Percentiles rank a stretch among this genome's conserved stretches.
phyloP scores from a whole-genome alignment of 495 filamentous ascomycete species.

The Ramalina peruviana region DNA sequence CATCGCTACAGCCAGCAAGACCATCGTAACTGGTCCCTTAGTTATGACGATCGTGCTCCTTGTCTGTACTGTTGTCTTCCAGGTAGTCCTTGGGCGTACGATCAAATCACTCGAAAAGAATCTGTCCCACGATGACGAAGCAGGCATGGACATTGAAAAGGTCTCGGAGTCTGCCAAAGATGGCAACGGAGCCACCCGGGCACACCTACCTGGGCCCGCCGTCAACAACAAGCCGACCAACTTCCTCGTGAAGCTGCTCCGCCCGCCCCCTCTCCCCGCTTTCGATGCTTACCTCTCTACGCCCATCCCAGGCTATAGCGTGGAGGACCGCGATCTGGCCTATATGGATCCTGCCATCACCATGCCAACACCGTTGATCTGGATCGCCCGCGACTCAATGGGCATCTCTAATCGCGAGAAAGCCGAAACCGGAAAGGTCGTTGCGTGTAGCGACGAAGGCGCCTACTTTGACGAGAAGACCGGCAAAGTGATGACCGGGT shows the following conservation, averaged over 20 bases:
- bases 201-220: neutral
- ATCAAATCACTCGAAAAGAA: slow-evolving; percentile 67
- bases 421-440: slow-evolving; percentile 49
- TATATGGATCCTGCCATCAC: slow-evolving; percentile 63
- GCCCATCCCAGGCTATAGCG: slow-evolving; percentile 50
- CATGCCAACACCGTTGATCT: slow-evolving; percentile 51
- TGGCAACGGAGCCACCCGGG: neutral
- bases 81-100: slow-evolving; percentile 62
- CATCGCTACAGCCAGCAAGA: slow-evolving; percentile 36
- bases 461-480: slow-evolving; percentile 61
- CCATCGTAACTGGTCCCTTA: slow-evolving; percentile 42
- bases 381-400: slow-evolving; percentile 64
- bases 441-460: slow-evolving; percentile 71
- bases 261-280: slow-evolving; percentile 60
- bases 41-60: slow-evolving; percentile 72
- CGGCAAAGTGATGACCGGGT: no score
- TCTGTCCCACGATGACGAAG: slow-evolving; percentile 37
- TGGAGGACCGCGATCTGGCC: slow-evolving; percentile 46
- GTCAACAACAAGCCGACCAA: slow-evolving; percentile 31
- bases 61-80: slow-evolving; percentile 66
- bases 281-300: slow-evolving; percentile 58
- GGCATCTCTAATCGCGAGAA: slow-evolving; percentile 68
- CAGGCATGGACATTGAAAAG: neutral
- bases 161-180: neutral
- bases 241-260: slow-evolving; percentile 54